Evolutionary conservation across 805 yeast genomes (phyloP).

Genomic region (Tetrapisispora arboricola): DNA sequence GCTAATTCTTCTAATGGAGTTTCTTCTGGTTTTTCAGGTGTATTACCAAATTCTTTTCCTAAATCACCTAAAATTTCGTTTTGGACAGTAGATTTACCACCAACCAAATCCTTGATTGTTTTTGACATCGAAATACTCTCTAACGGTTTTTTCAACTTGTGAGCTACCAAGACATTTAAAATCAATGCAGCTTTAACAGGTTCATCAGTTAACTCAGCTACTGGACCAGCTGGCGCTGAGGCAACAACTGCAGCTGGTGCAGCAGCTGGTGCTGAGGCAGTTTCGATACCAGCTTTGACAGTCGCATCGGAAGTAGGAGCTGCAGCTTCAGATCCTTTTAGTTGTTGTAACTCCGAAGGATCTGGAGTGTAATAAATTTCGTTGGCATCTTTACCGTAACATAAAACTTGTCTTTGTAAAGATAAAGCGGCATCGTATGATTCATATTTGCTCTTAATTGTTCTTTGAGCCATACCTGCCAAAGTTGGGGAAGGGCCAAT

Average conservation of each 20-base stretch:
- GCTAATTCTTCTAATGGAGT: constrained; percentile 94
- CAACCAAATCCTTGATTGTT: constrained; percentile 93
- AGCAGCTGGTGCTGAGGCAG: constrained; percentile 48
- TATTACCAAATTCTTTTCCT: constrained; percentile 95
- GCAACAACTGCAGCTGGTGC: constrained; percentile 50
- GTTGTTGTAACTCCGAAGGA: constrained; percentile 37
- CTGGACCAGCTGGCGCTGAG: constrained; percentile 70
- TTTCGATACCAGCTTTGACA: constrained; percentile 36
- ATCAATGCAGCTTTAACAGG: constrained; percentile 79
- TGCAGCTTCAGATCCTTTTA: constrained; percentile 20
- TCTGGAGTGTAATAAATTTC: constrained; percentile 92
- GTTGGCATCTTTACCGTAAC: constrained; percentile 92
- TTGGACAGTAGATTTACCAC: constrained; percentile 97
- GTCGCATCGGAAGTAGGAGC: constrained; percentile 20
- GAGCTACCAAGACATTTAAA: constrained; percentile 86
- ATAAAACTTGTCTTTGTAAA: constrained; percentile 80
- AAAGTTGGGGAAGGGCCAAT: constrained; percentile 98
- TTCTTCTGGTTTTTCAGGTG: constrained; percentile 99
- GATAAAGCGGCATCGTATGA: constrained; percentile 93
- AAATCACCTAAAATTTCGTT: constrained; percentile 97
- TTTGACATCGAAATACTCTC: constrained; percentile 80
- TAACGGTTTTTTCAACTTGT: constrained; percentile 83
- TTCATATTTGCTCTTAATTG: constrained; percentile 87
- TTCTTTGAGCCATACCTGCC: constrained; percentile 97
- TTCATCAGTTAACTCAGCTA: constrained; percentile 74